Evolutionary conservation across 352 stramenopile species (phyloP), one percentile per base, ranked within the genome.

Genomic region (Globisporangium megalacanthum): DNA sequence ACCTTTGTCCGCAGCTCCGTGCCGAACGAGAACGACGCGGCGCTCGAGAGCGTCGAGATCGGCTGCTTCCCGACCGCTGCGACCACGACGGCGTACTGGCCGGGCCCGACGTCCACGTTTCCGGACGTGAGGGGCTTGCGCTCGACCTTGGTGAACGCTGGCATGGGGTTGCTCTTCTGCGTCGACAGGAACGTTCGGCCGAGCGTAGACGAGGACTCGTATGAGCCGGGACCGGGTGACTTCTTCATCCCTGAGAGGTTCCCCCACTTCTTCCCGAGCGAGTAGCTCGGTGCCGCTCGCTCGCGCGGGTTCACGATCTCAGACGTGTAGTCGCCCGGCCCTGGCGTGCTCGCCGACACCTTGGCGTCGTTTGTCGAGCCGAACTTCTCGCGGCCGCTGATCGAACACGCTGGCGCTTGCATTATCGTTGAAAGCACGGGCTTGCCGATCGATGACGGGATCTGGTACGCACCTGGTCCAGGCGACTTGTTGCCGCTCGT

Each of bases 331-430:
- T 89, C 76, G 13, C 81, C 81, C 8, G 79, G 81, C 9, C 81
- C 81, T 1, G 77, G 81, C 45, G 66, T 68, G 58, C 77, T 88
- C 6, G 63, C 69, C 0, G 71, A 66, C 0, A 50, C 25, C 36
- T 85, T 81, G 20, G 75, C 50, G 53, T 89, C 76, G 6, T 73
- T 62, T 3, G 79, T 86, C 9, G 79, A 89, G 35, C 81, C 79
- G 58, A 92, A 92, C 63, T 89, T 89, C 62, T 92, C 81, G 47
- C 81, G 79, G 8, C 81, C 81, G 19, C 72, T 85, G 66, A 92
- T 86, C 20, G 81, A 88, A 33, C 72, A 88, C 1, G 77, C 57
- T 17, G 81, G 78, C 0, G 77, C 81, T 33, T 71, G 60, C 0
- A 29, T 11, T 69, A 89, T 88, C 3, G 80, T 90, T 25, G 78